Evolutionary conservation across 176 grass and related monocot species (phyloP), one percentile per base, ranked within the genome.

Genomic region (Tillandsia fasciculata): DNA sequence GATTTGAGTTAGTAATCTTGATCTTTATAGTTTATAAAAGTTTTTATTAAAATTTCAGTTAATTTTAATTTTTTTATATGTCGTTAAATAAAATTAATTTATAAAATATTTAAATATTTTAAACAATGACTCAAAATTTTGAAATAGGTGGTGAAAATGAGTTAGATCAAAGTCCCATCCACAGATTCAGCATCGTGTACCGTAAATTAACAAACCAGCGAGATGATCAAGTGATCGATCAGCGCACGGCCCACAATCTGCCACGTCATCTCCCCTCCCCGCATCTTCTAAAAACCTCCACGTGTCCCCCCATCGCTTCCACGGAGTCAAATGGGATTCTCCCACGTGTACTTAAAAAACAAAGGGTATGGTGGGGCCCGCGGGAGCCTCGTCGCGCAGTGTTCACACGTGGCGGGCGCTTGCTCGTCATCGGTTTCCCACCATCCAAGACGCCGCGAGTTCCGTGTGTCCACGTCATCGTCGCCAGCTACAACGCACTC

Each of bases 401-500:
- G 28, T 42, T 42, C 33, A 42, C 33, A 67, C 64, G 64, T 67
- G 64, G 64, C 64, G 13, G 13, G 12, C 23, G 64, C 27, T 14
- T 47, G 11, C 11, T 42, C 33, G 33, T 42, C 33, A 0, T 42
- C 33, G 33, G 4, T 42, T 42, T 42, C 33, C 5, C 33, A 42
- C 3, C 7, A 6, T 42, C 22, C 22, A 24, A 24, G 24, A 42
- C 64, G 26, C 14, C 28, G 15, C 64, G 28, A n/a, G 64, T 67
- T 13, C 4, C 12, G 64, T 9, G 13, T 15, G 64, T 8, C 64
- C 64, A 67, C 64, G 64, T 67, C 64, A 67, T 67, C 64, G 1
- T 29, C 64, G 64, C 64, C 64, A 67, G 64, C 64, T 67, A 13
- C 12, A 67, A 29, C 64, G 64, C 64, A 67, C 64, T 67, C 17